Conservation (phyloP, 1,139 yeast species). For the Saccharomyces hybrid region DNA sequence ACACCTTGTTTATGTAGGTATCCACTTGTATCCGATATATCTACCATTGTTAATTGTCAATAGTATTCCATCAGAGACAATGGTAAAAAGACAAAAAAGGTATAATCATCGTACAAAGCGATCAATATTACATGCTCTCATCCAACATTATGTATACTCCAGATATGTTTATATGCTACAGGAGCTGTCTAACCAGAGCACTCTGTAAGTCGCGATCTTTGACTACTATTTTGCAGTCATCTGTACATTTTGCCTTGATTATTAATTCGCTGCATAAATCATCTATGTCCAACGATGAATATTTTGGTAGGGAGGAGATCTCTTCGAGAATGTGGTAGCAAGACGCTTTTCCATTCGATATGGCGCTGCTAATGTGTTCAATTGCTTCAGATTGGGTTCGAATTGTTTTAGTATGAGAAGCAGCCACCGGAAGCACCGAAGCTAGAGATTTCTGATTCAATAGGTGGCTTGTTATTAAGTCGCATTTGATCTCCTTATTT, state of each 20-base stretch:
- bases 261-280: constrained; percentile 82
- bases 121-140: not conserved
- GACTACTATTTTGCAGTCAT: constrained; percentile 67
- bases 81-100: not conserved
- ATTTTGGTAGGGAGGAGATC: constrained; percentile 83
- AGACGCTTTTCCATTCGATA: not conserved
- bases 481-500: constrained; percentile 10
- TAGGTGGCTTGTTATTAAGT: constrained; percentile 10
- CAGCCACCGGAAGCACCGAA: constrained; percentile 2
- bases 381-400: not conserved
- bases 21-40: not conserved
- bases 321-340: constrained; percentile 63
- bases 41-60: not conserved
- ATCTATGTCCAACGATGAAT: constrained; percentile 85
- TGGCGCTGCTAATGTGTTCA: not conserved
- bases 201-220: constrained; percentile 66
- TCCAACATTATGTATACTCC: not conserved
- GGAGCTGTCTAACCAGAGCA: constrained; percentile 36
- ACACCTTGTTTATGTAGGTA: not conserved
- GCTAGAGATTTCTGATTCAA: constrained; percentile 9
- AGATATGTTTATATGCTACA: not conserved
- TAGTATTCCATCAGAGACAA: not conserved
- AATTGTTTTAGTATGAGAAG: not conserved
- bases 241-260: constrained; percentile 87
- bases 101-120: not conserved